Evolutionary conservation across 768 basidiomycete species (phyloP).

Genomic region (Lactarius sanguifluus): DNA sequence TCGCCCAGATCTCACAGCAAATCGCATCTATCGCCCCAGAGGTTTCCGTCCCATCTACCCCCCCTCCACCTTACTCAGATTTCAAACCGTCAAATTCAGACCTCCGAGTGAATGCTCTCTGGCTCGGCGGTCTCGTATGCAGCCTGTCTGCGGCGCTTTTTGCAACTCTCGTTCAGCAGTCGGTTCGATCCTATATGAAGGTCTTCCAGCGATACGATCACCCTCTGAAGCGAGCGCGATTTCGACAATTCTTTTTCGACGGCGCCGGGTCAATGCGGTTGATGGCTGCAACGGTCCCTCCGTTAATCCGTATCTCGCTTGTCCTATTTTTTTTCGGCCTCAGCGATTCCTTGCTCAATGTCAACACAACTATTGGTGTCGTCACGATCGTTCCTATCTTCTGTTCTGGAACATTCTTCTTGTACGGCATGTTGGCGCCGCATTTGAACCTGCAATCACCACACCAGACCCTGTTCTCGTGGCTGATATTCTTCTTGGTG

Average conservation of each 20-base stretch:
- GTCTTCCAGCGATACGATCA: neutral
- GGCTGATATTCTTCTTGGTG: neutral
- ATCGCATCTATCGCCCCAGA: neutral
- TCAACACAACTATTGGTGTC: too few relatives aligned
- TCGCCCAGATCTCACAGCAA: slow-evolving; percentile 12
- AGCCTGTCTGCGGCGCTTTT: slow-evolving; percentile 8
- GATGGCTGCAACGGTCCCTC: neutral
- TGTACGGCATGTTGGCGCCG: neutral
- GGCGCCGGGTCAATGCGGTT: neutral
- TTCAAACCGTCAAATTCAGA: neutral
- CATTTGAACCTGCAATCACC: slow-evolving; percentile 1
- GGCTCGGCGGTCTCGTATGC: neutral
- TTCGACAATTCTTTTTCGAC: neutral
- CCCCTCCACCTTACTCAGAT: neutral
- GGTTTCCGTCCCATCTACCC: neutral
- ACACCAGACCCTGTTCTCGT: neutral
- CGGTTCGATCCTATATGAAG: slow-evolving; percentile 3
- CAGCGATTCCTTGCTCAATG: too few relatives aligned
- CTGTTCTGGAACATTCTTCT: neutral
- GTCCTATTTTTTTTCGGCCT: too few relatives aligned
- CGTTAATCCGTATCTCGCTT: neutral
- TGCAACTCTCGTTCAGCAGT: slow-evolving; percentile 12
- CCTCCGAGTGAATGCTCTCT: neutral
- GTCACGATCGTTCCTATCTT: neutral
- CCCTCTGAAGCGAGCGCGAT: slow-evolving; percentile 2